phyloP scores from a whole-genome alignment of 2,329 filamentous ascomycete species.

The Alternaria ventricosa region DNA sequence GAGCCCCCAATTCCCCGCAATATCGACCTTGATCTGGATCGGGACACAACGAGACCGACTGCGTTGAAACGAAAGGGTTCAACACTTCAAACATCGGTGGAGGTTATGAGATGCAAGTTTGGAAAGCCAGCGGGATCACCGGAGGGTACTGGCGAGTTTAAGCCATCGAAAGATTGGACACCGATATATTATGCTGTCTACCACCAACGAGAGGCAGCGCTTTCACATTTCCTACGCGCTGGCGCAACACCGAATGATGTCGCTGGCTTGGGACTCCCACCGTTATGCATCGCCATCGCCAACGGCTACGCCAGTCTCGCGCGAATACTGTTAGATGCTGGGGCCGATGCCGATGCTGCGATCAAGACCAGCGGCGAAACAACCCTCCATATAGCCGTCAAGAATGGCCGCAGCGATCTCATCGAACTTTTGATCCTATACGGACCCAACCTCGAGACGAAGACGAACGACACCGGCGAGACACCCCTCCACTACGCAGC shows the following conservation, averaged over 20 bases:
- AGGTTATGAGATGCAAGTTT: conserved; percentile 40
- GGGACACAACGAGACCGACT: conserved; percentile 7
- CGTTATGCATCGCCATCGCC: conserved; percentile 38
- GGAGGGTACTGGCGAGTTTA: conserved; percentile 11
- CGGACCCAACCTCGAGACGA: conserved; percentile 28
- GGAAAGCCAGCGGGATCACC: conserved; percentile 24
- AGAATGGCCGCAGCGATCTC: conserved; percentile 30
- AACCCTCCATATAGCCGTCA: conserved; percentile 41
- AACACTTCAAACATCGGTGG: conserved; percentile 39
- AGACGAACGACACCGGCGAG: conserved; percentile 31
- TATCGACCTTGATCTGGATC: conserved; percentile 20
- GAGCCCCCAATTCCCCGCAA: conserved; percentile 25
- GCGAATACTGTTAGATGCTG: conserved; percentile 37
- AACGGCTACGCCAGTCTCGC: conserved; percentile 33
- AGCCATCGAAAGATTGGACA: conserved; percentile 38
- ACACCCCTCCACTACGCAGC: conserved; percentile 45
- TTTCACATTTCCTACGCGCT: conserved; percentile 36
- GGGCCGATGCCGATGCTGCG: conserved; percentile 31
- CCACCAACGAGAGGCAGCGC: conserved; percentile 41
- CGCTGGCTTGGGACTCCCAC: conserved; percentile 27
- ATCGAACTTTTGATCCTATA: conserved; percentile 33
- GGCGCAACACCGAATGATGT: conserved; percentile 38
- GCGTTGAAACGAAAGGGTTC: conserved; percentile 27
- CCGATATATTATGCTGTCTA: conserved; percentile 41
- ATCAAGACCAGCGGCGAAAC: conserved; percentile 35